These are phyloP conservation scores for Lignosus rhinocerotis DNA, from an alignment of 1,284 basidiomycete species.

Conservation along the genomic window DNA sequence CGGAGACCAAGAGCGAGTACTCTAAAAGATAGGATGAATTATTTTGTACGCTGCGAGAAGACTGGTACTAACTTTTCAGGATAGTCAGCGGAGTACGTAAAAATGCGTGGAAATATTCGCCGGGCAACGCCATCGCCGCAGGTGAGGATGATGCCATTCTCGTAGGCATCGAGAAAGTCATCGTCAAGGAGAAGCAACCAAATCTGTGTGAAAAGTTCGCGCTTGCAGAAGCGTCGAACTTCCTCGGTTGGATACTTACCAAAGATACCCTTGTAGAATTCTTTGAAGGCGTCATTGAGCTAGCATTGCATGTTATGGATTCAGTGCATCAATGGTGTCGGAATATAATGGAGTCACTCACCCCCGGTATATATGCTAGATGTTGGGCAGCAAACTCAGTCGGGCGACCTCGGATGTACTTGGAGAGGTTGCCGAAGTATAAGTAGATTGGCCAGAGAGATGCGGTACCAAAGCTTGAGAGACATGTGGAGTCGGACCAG, in stretches of 20 bases:
- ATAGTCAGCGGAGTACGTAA: constrained; percentile 34
- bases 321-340: no score
- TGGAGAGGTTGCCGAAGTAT: constrained; percentile 39
- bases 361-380: constrained; percentile 34
- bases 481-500: constrained; percentile 31
- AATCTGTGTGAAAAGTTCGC: constrained; percentile 25
- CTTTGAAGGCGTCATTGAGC: not conserved
- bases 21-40: constrained; percentile 4
- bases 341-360: constrained; percentile 8
- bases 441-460: constrained; percentile 41
- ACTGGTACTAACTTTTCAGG: constrained; percentile 29
- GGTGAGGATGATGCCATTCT: constrained; percentile 26
- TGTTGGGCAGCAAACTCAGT: constrained; percentile 32
- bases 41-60: no score
- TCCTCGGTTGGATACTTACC: constrained; percentile 24
- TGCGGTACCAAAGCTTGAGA: constrained; percentile 37
- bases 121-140: constrained; percentile 28
- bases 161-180: constrained; percentile 26
- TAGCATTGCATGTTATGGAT: not conserved
- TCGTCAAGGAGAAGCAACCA: constrained; percentile 25
- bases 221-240: constrained; percentile 27
- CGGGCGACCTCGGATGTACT: constrained; percentile 33
- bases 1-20: constrained; percentile 17
- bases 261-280: not conserved
- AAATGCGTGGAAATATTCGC: constrained; percentile 27